These are phyloP conservation scores for Lactifluus piperatus DNA, from an alignment of 768 basidiomycete species.

Conservation along the genomic window DNA sequence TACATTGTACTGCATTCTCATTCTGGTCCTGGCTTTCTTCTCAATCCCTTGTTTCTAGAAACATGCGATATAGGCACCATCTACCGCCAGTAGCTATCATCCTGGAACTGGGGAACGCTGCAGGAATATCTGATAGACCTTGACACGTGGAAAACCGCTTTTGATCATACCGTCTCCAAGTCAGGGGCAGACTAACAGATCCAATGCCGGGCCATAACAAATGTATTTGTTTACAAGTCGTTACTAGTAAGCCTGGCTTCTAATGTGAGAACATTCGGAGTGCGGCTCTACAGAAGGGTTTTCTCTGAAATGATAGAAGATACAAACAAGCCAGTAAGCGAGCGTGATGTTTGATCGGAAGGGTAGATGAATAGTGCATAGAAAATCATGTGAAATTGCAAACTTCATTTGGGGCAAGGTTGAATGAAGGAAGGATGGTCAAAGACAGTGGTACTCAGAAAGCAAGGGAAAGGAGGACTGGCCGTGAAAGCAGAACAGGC, in stretches of 20 bases:
- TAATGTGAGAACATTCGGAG: neutral
- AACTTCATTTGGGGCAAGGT: neutral
- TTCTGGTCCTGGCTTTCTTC: too few relatives aligned
- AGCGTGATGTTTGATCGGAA: neutral
- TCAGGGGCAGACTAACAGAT: neutral
- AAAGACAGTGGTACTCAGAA: neutral
- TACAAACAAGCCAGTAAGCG: neutral
- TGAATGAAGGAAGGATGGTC: neutral
- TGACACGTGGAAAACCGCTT: too few relatives aligned
- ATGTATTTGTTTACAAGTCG: neutral
- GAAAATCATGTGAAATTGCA: slow-evolving; percentile 9
- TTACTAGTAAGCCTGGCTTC: neutral
- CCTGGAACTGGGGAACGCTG: too few relatives aligned
- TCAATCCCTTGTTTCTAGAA: too few relatives aligned
- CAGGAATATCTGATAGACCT: too few relatives aligned
- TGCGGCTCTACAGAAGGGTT: neutral
- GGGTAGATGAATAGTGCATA: slow-evolving; percentile 1
- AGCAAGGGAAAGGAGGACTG: neutral
- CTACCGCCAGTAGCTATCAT: too few relatives aligned
- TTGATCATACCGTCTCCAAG: neutral
- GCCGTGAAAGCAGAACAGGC: neutral
- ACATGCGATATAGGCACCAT: too few relatives aligned
- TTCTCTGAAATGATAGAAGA: slow-evolving; percentile 6
- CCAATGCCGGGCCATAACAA: slow-evolving; percentile 21
- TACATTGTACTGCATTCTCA: too few relatives aligned